A percentile compares a stretch with the other conserved stretches of the same genome.
These are phyloP conservation scores for Penicillium occitanis DNA, from an alignment of 2,329 filamentous ascomycete species.

Conservation along the genomic window DNA sequence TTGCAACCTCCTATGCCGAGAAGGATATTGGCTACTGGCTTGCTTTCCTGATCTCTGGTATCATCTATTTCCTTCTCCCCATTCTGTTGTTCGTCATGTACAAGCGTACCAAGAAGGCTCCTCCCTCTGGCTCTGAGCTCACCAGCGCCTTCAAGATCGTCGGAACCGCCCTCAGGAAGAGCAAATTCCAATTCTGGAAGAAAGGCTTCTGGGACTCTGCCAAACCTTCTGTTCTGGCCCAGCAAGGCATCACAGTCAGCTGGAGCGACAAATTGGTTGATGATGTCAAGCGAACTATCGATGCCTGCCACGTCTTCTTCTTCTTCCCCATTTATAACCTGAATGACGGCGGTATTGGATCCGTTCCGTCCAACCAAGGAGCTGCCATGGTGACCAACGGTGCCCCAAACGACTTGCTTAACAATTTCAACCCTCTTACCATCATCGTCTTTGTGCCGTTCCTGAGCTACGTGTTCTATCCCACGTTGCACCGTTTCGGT, in stretches of 20 bases:
- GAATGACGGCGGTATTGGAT: constrained; percentile 52
- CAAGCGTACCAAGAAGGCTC: constrained; percentile 34
- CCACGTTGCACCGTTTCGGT: constrained; percentile 41
- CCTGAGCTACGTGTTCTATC: constrained; percentile 53
- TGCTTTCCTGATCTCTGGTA: constrained; percentile 32
- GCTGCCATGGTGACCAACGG: constrained; percentile 53
- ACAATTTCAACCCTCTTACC: constrained; percentile 53
- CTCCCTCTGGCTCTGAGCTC: constrained; percentile 37
- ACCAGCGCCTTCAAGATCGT: constrained; percentile 36
- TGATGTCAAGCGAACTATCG: constrained; percentile 36
- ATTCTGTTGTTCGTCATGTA: constrained; percentile 36
- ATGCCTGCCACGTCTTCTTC: constrained; percentile 39
- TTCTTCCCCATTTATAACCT: constrained; percentile 42
- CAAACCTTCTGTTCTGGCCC: constrained; percentile 34
- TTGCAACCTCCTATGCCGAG: constrained; percentile 71
- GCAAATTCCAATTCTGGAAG: constrained; percentile 34
- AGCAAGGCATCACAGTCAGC: constrained; percentile 28
- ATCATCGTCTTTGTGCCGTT: constrained; percentile 51
- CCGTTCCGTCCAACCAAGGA: constrained; percentile 49
- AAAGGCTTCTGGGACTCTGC: constrained; percentile 38
- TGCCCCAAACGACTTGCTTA: constrained; percentile 53
- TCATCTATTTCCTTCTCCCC: constrained; percentile 40
- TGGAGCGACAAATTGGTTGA: constrained; percentile 41
- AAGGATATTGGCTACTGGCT: constrained; percentile 63
- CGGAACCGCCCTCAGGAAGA: constrained; percentile 33